Conservation (phyloP, 2,329 filamentous ascomycete species). For the Xylariales sp. region DNA sequence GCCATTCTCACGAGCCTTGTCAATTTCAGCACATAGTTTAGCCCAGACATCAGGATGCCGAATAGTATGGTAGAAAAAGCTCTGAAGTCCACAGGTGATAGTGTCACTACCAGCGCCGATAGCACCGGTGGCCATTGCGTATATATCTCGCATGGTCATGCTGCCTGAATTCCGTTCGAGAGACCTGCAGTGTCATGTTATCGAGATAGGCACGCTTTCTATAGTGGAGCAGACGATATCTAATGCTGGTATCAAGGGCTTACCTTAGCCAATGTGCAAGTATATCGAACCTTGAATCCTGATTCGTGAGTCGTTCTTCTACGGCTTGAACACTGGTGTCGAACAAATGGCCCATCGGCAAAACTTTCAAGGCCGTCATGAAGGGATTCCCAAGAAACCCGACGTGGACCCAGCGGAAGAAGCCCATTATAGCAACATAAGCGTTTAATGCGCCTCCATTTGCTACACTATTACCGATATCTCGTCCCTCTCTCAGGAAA, state of each 20-base stretch:
- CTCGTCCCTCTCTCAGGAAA: slow-evolving; percentile 22
- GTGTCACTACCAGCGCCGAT: slow-evolving; percentile 18
- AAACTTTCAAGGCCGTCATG: slow-evolving; percentile 18
- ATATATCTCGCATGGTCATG: slow-evolving; percentile 15
- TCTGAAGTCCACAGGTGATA: slow-evolving; percentile 15
- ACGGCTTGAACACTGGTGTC: slow-evolving; percentile 8
- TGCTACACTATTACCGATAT: slow-evolving; percentile 26
- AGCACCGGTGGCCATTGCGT: slow-evolving; percentile 11
- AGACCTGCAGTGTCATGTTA: slow-evolving; percentile 1
- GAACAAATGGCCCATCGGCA: slow-evolving; percentile 23
- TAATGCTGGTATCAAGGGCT: background rate
- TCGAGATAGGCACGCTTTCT: background rate
- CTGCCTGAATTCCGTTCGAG: slow-evolving; percentile 10
- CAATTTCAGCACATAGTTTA: slow-evolving; percentile 14
- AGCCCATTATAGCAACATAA: slow-evolving; percentile 18
- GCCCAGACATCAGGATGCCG: slow-evolving; percentile 12
- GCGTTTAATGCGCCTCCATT: slow-evolving; percentile 13
- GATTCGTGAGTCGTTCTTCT: slow-evolving; percentile 8
- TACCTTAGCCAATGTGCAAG: slow-evolving; percentile 12
- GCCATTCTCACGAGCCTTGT: slow-evolving; percentile 10
- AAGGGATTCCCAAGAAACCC: slow-evolving; percentile 23
- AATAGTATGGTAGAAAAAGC: slow-evolving; percentile 21
- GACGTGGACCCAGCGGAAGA: slow-evolving; percentile 18
- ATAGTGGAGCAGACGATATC: background rate
- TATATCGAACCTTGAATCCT: slow-evolving; percentile 11